Base-by-base conservation (phyloP, 1,139 yeast genomes). In the Geotrichum aggregatum region DNA sequence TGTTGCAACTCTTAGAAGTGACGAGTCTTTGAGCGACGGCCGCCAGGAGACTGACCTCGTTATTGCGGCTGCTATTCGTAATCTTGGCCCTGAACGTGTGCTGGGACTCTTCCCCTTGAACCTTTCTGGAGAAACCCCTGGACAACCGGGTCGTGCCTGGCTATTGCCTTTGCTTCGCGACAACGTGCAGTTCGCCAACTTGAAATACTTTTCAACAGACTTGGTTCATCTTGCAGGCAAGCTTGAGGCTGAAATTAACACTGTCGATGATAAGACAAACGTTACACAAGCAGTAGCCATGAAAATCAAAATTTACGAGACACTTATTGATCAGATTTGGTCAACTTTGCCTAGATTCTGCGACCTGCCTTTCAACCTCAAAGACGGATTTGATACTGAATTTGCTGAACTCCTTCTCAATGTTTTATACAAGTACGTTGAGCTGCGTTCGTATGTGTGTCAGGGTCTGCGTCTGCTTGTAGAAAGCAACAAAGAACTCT, bases 321-420 rank as follows among this genome's bases (percentile, higher is more conserved):
- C 98, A 1, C 80, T 92, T 50, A 73, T 86, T 45, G 96, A 87
- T 65, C 99, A 92, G 74, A 76, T 89, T 47, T 91, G 98, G 97
- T 82, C 95, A 1, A 75, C 91, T 56, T 73, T 92, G 56, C 97
- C 98, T 14, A 85, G 83, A 60, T 92, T 89, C 69, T 85, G 95
- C 66, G 94, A 87, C 65, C 76, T 91, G 62, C 96, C 98, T 35
- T 75, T 73, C 38, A 98, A 94, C 69, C 72, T 89, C 58, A 68
- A 66, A 28, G 64, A 64, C 4, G 74, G 87, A 0, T 88, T 91
- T 64, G 80, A 80, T 54, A 87, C 84, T 64, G 76, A 76, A 18
- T 87, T 89, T 71, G 96, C 97, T 5, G 80, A 91, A 50, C 71
- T 76, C 45, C 73, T 94, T 53, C 78, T 95, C n/a, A 82, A 83